Conservation (phyloP, 176 grass and related monocot species). For the Triticum urartu region DNA sequence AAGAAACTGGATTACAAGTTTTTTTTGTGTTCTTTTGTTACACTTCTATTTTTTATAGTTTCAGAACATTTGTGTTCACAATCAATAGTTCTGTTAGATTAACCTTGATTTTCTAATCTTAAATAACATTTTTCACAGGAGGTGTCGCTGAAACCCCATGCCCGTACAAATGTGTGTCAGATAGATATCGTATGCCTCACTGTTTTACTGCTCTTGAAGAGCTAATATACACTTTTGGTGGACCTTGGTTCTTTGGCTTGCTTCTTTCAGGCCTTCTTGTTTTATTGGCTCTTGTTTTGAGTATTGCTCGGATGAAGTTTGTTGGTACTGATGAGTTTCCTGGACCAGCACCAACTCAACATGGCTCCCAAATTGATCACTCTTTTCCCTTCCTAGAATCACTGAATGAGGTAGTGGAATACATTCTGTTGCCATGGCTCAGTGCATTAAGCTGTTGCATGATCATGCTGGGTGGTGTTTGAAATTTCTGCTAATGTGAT, state of each 20-base stretch:
- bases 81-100: conserved; percentile 17
- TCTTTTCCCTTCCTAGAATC: conserved; percentile 97
- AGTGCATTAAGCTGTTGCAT: neutral
- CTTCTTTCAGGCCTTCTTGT: conserved; percentile 88
- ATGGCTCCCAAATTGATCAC: conserved; percentile 92
- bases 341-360: conserved; percentile 91
- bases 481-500: conserved; percentile 34
- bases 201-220: conserved; percentile 98
- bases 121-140: conserved; percentile 49
- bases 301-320: conserved; percentile 98
- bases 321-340: conserved; percentile 86
- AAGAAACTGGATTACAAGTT: conserved; percentile 14
- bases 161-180: conserved; percentile 89
- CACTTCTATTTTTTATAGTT: neutral
- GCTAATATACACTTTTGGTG: conserved; percentile 90
- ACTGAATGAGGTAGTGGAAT: conserved; percentile 78
- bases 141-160: conserved; percentile 87
- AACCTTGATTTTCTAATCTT: conserved; percentile 6
- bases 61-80: neutral
- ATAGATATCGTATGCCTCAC: conserved; percentile 96
- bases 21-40: conserved; percentile 9
- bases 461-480: conserved; percentile 15
- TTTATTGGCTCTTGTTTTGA: conserved; percentile 92
- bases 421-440: neutral
- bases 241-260: conserved; percentile 96